Base-by-base conservation (phyloP, 495 filamentous ascomycete species). In the Podospora anserina region DNA sequence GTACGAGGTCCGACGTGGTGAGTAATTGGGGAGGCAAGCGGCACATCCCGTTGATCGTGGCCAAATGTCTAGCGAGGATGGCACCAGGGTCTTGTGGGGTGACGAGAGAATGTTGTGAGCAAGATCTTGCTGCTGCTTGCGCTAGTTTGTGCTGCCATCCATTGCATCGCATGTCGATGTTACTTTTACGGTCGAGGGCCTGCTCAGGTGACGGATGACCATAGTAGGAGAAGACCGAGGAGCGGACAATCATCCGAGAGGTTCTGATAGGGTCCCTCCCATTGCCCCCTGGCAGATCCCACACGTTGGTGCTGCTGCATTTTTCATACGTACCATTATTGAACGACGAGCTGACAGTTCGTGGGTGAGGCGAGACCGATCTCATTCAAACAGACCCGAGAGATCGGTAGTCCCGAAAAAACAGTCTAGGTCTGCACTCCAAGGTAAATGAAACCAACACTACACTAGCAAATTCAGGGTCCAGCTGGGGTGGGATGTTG, bases 301-400 rank as follows among this genome's bases (percentile, higher is more conserved):
- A 20, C 26, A 5, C 0, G 19, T 59, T 62, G 60, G 16, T 28
- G 2, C 16, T 0, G 6, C 16, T 34, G 30, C 30, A 34, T 62
- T 62, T 61, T 27, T 62, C 30, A 27, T 62, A 62, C 60, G 60
- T 62, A 62, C 60, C 20, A 62, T 26, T 62, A 11, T 62, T 27
- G 26, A 18, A 30, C 6, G 55, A 30, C 6, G 55, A 20, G 55
- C 55, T 58, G 55, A 23, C 56, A 20, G 56, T 5, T 18, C 26
- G 56, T 23, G 9, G 26, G 18, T 5, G 26, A 27, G 26, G 56
- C 26, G 56, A 59, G 19, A 59, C 26, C 19, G 3, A 62, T n/a
- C 20, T 62, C 60, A n/a, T 62, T 13, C 16, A 11, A 27, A 62
- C 15, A 30, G 30, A 26, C 60, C 60, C 23, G 60, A 62, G 30